Percentiles rank a stretch among this genome's conserved stretches.
phyloP scores from a whole-genome alignment of 2,329 filamentous ascomycete genomes.

The Domatiomyces globalis region DNA sequence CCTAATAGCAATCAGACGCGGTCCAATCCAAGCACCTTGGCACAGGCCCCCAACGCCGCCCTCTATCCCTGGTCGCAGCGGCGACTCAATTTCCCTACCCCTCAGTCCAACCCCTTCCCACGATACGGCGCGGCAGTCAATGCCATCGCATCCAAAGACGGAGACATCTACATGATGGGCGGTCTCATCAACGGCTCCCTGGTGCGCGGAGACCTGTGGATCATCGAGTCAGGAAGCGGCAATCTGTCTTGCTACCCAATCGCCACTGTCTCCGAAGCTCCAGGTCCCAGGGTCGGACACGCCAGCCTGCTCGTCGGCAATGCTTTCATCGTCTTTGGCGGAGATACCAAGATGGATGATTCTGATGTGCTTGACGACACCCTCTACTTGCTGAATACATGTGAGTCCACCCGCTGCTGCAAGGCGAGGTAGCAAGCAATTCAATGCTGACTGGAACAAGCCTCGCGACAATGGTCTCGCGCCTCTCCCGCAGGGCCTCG shows the following conservation, averaged over 20 bases:
- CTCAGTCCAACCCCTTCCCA: slow-evolving; percentile 76
- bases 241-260: slow-evolving; percentile 85
- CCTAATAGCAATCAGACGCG: slow-evolving; percentile 6
- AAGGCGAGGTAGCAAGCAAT: not conserved
- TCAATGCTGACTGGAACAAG: slow-evolving; percentile 33
- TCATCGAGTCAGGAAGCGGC: slow-evolving; percentile 74
- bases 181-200: slow-evolving; percentile 88
- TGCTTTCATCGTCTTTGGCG: slow-evolving; percentile 96
- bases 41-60: slow-evolving; percentile 54
- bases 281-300: slow-evolving; percentile 87
- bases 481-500: slow-evolving; percentile 75
- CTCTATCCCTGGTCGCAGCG: slow-evolving; percentile 95
- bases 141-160: slow-evolving; percentile 81
- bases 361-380: slow-evolving; percentile 86
- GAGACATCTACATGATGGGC: slow-evolving; percentile 95
- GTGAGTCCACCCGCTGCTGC: slow-evolving; percentile 43
- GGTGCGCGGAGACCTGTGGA: slow-evolving; percentile 94
- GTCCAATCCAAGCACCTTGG: slow-evolving; percentile 20
- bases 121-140: slow-evolving; percentile 96
- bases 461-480: slow-evolving; percentile 94
- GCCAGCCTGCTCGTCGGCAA: slow-evolving; percentile 90
- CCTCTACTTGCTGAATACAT: slow-evolving; percentile 90
- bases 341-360: slow-evolving; percentile 95
- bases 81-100: slow-evolving; percentile 68
- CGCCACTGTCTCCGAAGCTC: slow-evolving; percentile 81